phyloP scores from a whole-genome alignment of 2,329 filamentous ascomycete species.

The Pseudogymnoascus sp. region DNA sequence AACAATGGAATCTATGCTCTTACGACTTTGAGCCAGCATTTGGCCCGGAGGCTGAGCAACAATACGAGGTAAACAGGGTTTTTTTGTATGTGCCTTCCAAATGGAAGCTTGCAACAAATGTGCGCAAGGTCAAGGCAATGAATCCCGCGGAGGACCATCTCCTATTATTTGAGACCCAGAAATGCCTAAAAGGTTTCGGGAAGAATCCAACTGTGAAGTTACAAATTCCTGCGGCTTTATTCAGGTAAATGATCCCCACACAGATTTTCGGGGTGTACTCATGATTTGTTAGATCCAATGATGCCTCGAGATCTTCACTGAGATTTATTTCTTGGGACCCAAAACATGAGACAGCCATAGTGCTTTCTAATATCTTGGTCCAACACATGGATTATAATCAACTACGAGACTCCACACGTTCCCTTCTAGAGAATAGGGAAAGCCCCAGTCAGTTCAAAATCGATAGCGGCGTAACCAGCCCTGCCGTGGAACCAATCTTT shows the following conservation, averaged over 20 bases:
- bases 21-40: constrained; percentile 3
- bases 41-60: neutral
- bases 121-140: neutral
- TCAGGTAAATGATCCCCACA: neutral
- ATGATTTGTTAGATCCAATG: neutral
- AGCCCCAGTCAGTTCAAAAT: neutral
- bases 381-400: neutral
- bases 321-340: neutral
- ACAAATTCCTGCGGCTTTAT: neutral
- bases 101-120: neutral
- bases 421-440: neutral
- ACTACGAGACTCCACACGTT: neutral
- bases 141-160: neutral
- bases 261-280: neutral
- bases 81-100: neutral
- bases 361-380: neutral
- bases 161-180: neutral
- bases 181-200: neutral
- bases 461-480: neutral
- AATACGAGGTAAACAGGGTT: neutral
- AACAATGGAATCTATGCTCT: neutral
- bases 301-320: neutral
- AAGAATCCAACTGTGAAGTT: neutral
- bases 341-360: neutral
- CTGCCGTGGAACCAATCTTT: neutral